A percentile compares a stretch with the other conserved stretches of the same genome.
phyloP scores from a whole-genome alignment of 2,329 filamentous ascomycete species.

The Curvularia sp. region DNA sequence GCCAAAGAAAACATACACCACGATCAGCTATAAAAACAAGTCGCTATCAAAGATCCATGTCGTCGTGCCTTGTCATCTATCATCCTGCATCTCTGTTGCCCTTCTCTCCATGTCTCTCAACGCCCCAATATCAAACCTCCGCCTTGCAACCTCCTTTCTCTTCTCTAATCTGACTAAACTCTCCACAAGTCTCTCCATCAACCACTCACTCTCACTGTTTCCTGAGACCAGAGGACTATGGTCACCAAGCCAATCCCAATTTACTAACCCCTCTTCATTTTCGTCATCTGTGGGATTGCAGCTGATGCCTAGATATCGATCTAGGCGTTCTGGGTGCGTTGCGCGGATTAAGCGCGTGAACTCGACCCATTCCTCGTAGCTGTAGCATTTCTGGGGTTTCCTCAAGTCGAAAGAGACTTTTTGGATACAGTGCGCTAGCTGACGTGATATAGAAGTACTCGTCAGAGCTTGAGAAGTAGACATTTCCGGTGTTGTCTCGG shows the following conservation, averaged over 20 bases:
- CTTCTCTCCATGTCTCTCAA: slow-evolving; percentile 11
- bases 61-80: background rate
- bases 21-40: background rate
- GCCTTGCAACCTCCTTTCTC: slow-evolving; percentile 27
- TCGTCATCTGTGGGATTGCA: slow-evolving; percentile 57
- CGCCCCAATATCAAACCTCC: slow-evolving; percentile 1
- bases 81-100: background rate
- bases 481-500: slow-evolving; percentile 4
- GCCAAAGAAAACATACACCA: no score
- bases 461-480: slow-evolving; percentile 22
- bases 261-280: slow-evolving; percentile 65
- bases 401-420: slow-evolving; percentile 69
- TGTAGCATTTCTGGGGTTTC: slow-evolving; percentile 68
- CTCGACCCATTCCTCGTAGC: slow-evolving; percentile 86
- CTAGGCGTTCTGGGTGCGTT: slow-evolving; percentile 36
- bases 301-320: slow-evolving; percentile 17
- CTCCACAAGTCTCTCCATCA: slow-evolving; percentile 70
- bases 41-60: background rate
- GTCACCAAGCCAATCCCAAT: slow-evolving; percentile 77
- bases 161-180: slow-evolving; percentile 58
- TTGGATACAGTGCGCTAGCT: slow-evolving; percentile 73
- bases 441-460: slow-evolving; percentile 63
- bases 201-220: slow-evolving; percentile 69
- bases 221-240: slow-evolving; percentile 71
- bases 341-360: slow-evolving; percentile 77